Percentiles rank a stretch among this genome's conserved stretches.
phyloP scores from a whole-genome alignment of 1,284 basidiomycete species.

The Porodaedalea pini region DNA sequence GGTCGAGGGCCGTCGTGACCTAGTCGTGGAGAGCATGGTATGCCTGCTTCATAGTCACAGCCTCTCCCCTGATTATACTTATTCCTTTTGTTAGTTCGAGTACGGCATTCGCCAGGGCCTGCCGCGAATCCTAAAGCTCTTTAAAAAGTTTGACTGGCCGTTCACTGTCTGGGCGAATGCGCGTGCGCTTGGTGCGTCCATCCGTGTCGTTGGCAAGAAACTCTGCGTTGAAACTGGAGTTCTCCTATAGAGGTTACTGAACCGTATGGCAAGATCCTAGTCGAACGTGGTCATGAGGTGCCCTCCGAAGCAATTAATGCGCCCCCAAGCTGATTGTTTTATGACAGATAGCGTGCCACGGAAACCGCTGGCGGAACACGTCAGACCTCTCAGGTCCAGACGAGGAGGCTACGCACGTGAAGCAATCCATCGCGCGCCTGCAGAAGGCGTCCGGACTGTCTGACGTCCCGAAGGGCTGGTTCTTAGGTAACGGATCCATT shows the following conservation, averaged over 20 bases:
- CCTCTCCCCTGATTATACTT: background rate
- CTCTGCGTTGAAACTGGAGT: conserved; percentile 33
- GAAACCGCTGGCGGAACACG: conserved; percentile 4
- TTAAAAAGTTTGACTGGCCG: conserved; percentile 29
- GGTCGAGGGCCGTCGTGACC: background rate
- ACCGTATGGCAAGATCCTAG: background rate
- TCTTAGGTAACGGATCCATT: conserved; percentile 19
- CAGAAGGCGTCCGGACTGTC: background rate
- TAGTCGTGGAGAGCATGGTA: conserved; percentile 3
- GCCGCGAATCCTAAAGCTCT: conserved; percentile 31
- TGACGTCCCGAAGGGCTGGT: conserved; percentile 17
- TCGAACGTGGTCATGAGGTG: conserved; percentile 2
- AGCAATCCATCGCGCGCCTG: conserved; percentile 25
- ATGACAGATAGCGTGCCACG: conserved; percentile 1
- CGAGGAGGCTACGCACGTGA: conserved; percentile 1
- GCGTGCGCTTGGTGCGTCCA: conserved; percentile 33
- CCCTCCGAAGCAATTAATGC: no score
- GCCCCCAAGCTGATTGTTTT: background rate
- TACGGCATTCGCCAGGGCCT: conserved; percentile 37
- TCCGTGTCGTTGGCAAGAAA: conserved; percentile 29
- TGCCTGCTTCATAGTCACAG: background rate
- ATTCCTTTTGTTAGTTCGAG: conserved; percentile 24
- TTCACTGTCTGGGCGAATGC: conserved; percentile 36
- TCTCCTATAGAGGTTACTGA: conserved; percentile 31
- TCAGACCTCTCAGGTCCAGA: conserved; percentile 3